Percentiles rank a stretch among this genome's conserved stretches.
Conservation (phyloP, 2,329 filamentous ascomycete genomes). For the Trichothecium roseum region DNA sequence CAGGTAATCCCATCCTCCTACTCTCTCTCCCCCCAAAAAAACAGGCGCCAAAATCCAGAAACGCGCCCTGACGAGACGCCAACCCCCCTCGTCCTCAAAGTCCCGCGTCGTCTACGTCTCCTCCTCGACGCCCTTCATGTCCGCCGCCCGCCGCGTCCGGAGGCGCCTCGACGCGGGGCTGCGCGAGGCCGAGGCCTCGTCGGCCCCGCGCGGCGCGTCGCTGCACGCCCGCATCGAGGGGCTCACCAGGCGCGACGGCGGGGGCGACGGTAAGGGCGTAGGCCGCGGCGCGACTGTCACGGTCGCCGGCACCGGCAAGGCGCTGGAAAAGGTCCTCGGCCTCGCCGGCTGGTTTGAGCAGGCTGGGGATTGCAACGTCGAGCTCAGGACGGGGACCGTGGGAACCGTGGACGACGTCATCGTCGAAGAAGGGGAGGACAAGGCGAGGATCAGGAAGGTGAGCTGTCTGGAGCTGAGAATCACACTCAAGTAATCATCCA, state of each 20-base stretch:
- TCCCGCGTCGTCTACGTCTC: conserved; percentile 53
- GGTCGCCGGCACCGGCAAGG: conserved; percentile 55
- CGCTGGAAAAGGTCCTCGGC: conserved; percentile 52
- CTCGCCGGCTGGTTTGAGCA: conserved; percentile 56
- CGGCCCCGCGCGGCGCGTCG: conserved; percentile 34
- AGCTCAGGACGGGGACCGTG: conserved; percentile 51
- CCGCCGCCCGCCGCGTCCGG: conserved; percentile 53
- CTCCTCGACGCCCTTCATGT: conserved; percentile 55
- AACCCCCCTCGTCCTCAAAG: conserved; percentile 30
- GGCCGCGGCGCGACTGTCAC: conserved; percentile 32
- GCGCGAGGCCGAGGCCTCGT: conserved; percentile 16
- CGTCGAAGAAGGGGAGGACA: conserved; percentile 20
- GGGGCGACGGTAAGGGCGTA: neutral
- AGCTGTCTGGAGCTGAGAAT: conserved; percentile 41
- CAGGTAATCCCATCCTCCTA: neutral
- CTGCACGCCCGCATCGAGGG: conserved; percentile 35
- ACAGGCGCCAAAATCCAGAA: conserved; percentile 40
- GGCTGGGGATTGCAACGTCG: conserved; percentile 47
- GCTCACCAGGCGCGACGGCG: conserved; percentile 27
- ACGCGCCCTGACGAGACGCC: conserved; percentile 31
- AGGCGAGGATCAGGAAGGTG: conserved; percentile 28
- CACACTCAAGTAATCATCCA: conserved; percentile 27
- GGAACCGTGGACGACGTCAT: conserved; percentile 59
- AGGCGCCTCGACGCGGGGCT: conserved; percentile 48
- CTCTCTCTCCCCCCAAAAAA: neutral